A percentile compares a stretch with the other conserved stretches of the same genome.
phyloP scores from a whole-genome alignment of 2,329 filamentous ascomycete genomes.

The Dryadomyces sulphureus region DNA sequence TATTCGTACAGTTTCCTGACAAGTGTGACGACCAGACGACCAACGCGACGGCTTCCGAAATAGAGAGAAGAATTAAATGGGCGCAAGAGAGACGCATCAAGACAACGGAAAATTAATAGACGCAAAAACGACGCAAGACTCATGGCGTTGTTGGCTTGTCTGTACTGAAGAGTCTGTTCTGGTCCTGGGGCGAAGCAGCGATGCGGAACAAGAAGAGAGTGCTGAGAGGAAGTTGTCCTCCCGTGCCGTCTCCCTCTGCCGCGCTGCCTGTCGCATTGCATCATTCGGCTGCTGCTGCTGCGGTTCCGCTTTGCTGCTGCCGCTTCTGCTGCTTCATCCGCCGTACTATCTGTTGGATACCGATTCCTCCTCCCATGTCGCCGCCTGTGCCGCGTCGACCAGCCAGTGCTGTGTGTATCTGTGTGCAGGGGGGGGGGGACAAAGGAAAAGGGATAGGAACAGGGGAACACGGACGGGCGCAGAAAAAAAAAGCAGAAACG shows the following conservation, averaged over 20 bases:
- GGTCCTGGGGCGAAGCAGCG: slow-evolving; percentile 2
- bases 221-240: slow-evolving; percentile 1
- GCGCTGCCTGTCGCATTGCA: slow-evolving; percentile 5
- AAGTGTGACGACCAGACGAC: slow-evolving; percentile 2
- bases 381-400: neutral
- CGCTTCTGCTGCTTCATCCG: slow-evolving; percentile 9
- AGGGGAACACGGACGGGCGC: too few species aligned
- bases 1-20: slow-evolving; percentile 1
- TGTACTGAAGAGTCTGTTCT: slow-evolving; percentile 2
- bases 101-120: slow-evolving; percentile 1
- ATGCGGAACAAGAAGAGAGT: slow-evolving; percentile 1
- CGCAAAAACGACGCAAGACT: neutral
- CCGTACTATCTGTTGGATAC: slow-evolving; percentile 11
- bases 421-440: too few species aligned
- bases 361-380: slow-evolving; percentile 5
- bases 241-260: slow-evolving; percentile 2
- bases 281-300: slow-evolving; percentile 7
- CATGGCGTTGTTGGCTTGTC: neutral
- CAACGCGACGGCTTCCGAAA: neutral
- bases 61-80: neutral
- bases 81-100: neutral
- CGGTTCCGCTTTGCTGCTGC: slow-evolving; percentile 6
- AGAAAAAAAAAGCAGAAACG: slow-evolving; percentile 3
- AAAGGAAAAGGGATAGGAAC: neutral
- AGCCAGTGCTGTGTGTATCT: too few species aligned